A percentile compares a stretch with the other conserved stretches of the same genome.
Conservation (phyloP, 192 early-diverging fungal genomes). For the Glomus cerebriforme region DNA sequence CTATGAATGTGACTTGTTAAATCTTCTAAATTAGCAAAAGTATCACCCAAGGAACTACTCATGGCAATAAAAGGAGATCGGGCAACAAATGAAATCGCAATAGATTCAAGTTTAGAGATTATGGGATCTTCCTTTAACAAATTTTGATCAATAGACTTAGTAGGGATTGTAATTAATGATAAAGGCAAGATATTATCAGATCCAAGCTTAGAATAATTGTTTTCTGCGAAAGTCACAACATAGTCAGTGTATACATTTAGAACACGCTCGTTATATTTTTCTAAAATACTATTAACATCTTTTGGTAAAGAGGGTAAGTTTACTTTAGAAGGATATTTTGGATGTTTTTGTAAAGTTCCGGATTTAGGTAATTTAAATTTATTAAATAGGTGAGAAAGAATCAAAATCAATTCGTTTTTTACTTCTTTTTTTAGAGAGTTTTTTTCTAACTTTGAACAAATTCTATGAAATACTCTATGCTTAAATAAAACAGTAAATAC, state of each 20-base stretch:
- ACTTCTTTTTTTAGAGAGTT: constrained; percentile 5
- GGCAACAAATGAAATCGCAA: constrained; percentile 1
- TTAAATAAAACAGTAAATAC: constrained; percentile 41
- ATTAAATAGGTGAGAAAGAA: constrained; percentile 27
- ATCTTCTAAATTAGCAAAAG: constrained; percentile 12
- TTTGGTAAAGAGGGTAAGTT: not conserved
- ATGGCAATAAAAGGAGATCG: constrained; percentile 32
- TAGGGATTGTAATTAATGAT: constrained; percentile 18
- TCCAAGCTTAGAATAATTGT: not conserved
- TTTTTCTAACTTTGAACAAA: not conserved
- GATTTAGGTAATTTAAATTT: constrained; percentile 1
- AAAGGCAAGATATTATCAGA: constrained; percentile 5
- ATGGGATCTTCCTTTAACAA: not conserved
- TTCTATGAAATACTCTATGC: constrained; percentile 41
- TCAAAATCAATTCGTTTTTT: not conserved
- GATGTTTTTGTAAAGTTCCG: too few relatives aligned
- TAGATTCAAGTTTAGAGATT: constrained; percentile 1
- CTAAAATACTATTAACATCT: not conserved
- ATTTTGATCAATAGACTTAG: not conserved
- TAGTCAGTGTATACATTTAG: constrained; percentile 26
- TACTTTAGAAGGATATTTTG: constrained; percentile 22
- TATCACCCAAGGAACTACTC: constrained; percentile 1
- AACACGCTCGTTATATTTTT: constrained; percentile 19
- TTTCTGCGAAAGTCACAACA: constrained; percentile 5
- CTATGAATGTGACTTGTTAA: constrained; percentile 11